phyloP scores from a whole-genome alignment of 345 rosid genomes.

The Microcos paniculata region DNA sequence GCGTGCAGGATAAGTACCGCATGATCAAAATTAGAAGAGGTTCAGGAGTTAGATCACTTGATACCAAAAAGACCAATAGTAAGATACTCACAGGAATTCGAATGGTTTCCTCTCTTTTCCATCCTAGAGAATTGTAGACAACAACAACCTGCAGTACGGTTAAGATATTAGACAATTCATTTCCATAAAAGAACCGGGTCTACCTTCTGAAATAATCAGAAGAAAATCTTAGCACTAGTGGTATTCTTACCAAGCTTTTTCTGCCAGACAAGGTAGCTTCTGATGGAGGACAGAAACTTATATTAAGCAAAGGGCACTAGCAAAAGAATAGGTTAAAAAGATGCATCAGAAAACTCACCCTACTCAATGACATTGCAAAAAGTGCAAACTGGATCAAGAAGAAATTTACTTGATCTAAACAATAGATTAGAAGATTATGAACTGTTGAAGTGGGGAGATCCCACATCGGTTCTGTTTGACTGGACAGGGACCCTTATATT shows the following conservation, averaged over 20 bases:
- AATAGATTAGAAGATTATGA: neutral
- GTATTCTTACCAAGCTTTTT: constrained; percentile 65
- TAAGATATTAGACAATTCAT: constrained; percentile 14
- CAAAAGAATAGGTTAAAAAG: constrained; percentile 27
- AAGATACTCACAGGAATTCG: constrained; percentile 65
- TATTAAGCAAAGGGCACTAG: constrained; percentile 93
- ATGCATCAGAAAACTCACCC: constrained; percentile 21
- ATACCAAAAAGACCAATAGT: constrained; percentile 16
- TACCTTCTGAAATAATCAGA: constrained; percentile 17
- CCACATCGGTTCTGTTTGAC: too few species aligned
- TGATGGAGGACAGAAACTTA: constrained; percentile 91
- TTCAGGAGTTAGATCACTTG: neutral
- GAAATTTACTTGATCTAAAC: neutral
- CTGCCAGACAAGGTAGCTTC: constrained; percentile 59
- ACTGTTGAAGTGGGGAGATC: too few species aligned
- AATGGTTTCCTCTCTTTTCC: constrained; percentile 82
- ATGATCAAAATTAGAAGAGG: neutral
- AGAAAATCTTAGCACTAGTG: neutral
- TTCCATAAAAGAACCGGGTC: constrained; percentile 17
- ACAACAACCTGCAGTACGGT: constrained; percentile 59
- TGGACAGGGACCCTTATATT: too few species aligned
- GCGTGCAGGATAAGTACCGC: neutral
- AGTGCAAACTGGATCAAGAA: neutral
- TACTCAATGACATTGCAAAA: neutral
- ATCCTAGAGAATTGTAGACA: constrained; percentile 82